Base-by-base conservation (phyloP, 371 early-diverging fungal genomes). In the Mortierella sp. region DNA sequence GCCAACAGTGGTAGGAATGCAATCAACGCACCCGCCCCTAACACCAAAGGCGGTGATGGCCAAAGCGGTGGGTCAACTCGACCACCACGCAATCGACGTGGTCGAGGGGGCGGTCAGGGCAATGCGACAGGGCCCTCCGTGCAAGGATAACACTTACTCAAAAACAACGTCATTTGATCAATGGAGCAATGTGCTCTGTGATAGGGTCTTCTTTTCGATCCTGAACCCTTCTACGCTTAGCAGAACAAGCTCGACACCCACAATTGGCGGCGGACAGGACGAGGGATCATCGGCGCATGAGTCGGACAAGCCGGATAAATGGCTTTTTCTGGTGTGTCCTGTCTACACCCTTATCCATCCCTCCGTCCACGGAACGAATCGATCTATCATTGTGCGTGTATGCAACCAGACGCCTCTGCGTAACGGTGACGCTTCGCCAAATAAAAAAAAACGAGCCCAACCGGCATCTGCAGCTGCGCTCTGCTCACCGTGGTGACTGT, bases 31-130 rank as follows among this genome's bases (percentile, higher is more conserved):
- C 41, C 26, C 7, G 42, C 54, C 13, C 14, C 62, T 8, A 54
- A 55, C 38, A 63, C 49, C 52, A 51, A 67, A 50, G 47, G 46
- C 1, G n/a, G 21, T 10, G 66, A 46, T 5, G 51, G 45, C 18
- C 66, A 65, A 38, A 24, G 62, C 49, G 64, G 67, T 16, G 54
- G 55, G 6, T 50, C 71, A 7, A 38, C 48, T 39, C 68, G 69
- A 8, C 42, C 54, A 16, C 60, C 64, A n/a, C 68, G 74, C 14
- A 57, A n/a, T 41, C 64, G 74, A 27, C 63, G 74, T 7, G 38
- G 48, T 21, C 74, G 74, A 21, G 74, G 74, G 1, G 72, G 62
- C 23, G 55, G 54, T 23, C 61, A 61, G 21, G 69, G 61, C 34
- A 59, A 27, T 41, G 5, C 64, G 9, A 19, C 61, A 10, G 50